These are phyloP conservation scores for Magnolia changhungtana DNA, from an alignment of 164 flowering plant species.

Conservation along the genomic window DNA sequence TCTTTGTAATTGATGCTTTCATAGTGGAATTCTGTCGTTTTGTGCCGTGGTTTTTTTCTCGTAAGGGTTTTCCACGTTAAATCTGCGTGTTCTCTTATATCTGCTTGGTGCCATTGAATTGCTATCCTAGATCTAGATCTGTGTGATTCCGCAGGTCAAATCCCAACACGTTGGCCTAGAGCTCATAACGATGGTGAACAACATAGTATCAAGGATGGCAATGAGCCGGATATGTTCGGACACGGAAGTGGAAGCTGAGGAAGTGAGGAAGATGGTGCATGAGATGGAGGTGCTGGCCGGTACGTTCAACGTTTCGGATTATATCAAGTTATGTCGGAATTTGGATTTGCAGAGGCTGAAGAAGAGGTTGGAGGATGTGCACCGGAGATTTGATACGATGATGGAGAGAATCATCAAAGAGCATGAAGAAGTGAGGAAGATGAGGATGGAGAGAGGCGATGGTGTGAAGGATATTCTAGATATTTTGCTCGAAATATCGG, in stretches of 20 bases:
- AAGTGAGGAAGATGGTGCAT: constrained; percentile 24
- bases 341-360: constrained; percentile 43
- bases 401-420: constrained; percentile 39
- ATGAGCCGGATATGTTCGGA: constrained; percentile 32
- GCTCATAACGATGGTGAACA: constrained; percentile 35
- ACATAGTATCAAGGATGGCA: constrained; percentile 44
- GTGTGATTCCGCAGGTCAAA: too few species aligned
- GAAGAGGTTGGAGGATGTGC: constrained; percentile 32
- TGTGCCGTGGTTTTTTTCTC: too few species aligned
- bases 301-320: constrained; percentile 44
- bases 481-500: constrained; percentile 38
- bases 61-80: too few species aligned
- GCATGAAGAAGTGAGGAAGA: constrained; percentile 23
- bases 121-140: too few species aligned
- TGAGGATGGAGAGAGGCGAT: constrained; percentile 5
- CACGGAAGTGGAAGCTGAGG: constrained; percentile 25
- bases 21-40: too few species aligned
- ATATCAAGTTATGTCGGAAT: constrained; percentile 34
- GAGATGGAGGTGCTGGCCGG: constrained; percentile 40
- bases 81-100: too few species aligned
- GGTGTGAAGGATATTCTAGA: constrained; percentile 46
- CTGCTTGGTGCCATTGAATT: too few species aligned
- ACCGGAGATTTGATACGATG: constrained; percentile 37
- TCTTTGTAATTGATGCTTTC: too few species aligned
- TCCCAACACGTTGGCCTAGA: too few species aligned